These are phyloP conservation scores for Chlamydomonas applanata DNA, from an alignment of 139 green algal genomes.

Conservation along the genomic window DNA sequence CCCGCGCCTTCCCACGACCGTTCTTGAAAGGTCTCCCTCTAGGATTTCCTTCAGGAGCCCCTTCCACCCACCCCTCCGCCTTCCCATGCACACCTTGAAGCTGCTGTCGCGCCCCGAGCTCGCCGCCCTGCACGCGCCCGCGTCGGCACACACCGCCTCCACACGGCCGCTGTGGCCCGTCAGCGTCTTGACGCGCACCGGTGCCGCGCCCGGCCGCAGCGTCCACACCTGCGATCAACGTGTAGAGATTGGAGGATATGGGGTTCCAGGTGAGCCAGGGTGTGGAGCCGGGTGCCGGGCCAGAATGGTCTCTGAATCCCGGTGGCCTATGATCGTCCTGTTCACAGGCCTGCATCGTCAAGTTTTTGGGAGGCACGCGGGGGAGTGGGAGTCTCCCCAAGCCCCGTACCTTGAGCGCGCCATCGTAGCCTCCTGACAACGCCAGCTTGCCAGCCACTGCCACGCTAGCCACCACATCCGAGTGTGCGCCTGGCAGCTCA, in stretches of 20 bases:
- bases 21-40: no score
- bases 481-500: constrained; percentile 14
- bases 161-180: constrained; percentile 30
- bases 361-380: no score
- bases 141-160: constrained; percentile 26
- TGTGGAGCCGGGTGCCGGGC: not conserved
- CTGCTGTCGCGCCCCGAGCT: constrained; percentile 20
- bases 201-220: not conserved
- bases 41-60: no score
- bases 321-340: no score
- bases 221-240: constrained; percentile 1
- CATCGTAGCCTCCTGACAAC: constrained; percentile 27
- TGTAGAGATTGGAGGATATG: no score
- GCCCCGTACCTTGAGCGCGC: constrained; percentile 27
- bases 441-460: constrained; percentile 27
- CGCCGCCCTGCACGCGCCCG: not conserved
- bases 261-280: not conserved
- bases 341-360: no score
- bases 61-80: no score
- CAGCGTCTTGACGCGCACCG: constrained; percentile 4
- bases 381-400: no score
- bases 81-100: constrained; percentile 29
- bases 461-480: constrained; percentile 31
- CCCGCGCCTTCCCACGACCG: no score
- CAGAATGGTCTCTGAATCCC: no score